Conservation (phyloP, 1,284 basidiomycete species). For the Fomitopsis schrenkii region DNA sequence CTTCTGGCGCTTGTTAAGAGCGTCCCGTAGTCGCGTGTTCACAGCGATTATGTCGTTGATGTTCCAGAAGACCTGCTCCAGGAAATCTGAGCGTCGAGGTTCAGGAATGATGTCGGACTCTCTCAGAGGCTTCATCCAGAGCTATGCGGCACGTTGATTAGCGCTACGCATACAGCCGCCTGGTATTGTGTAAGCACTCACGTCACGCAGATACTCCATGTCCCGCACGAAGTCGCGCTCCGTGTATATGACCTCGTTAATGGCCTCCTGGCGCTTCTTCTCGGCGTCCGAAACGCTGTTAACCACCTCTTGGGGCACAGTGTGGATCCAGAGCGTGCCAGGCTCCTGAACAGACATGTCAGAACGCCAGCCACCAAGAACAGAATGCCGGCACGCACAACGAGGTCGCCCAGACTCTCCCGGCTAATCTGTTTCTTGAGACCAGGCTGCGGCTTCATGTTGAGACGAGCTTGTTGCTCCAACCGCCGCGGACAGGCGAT, state of each 20-base stretch:
- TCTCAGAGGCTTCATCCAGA: constrained; percentile 88
- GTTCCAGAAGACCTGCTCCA: constrained; percentile 98
- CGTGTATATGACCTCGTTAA: constrained; percentile 99
- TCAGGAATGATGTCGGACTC: constrained; percentile 77
- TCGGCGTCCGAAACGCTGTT: constrained; percentile 91
- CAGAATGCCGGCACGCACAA: constrained; percentile 42
- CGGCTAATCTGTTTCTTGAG: constrained; percentile 78
- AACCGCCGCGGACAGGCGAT: constrained; percentile 93
- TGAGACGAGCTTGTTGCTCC: constrained; percentile 90
- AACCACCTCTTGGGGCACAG: constrained; percentile 91
- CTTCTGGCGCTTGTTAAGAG: constrained; percentile 95
- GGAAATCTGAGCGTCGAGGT: constrained; percentile 79
- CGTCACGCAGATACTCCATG: constrained; percentile 96
- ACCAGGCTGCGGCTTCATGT: constrained; percentile 91
- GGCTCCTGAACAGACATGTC: constrained; percentile 56
- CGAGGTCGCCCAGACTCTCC: constrained; percentile 80
- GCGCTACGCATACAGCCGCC: not conserved
- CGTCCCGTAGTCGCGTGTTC: constrained; percentile 86
- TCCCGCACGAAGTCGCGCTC: constrained; percentile 97
- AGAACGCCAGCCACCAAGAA: constrained; percentile 9
- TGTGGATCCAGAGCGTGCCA: constrained; percentile 95
- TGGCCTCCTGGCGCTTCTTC: constrained; percentile 96
- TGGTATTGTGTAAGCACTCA: constrained; percentile 35
- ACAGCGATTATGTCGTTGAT: constrained; percentile 91
- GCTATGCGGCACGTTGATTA: constrained; percentile 37